A percentile compares a stretch with the other conserved stretches of the same genome.
phyloP scores from a whole-genome alignment of 2,329 filamentous ascomycete genomes.

The Cercospora sp. region DNA sequence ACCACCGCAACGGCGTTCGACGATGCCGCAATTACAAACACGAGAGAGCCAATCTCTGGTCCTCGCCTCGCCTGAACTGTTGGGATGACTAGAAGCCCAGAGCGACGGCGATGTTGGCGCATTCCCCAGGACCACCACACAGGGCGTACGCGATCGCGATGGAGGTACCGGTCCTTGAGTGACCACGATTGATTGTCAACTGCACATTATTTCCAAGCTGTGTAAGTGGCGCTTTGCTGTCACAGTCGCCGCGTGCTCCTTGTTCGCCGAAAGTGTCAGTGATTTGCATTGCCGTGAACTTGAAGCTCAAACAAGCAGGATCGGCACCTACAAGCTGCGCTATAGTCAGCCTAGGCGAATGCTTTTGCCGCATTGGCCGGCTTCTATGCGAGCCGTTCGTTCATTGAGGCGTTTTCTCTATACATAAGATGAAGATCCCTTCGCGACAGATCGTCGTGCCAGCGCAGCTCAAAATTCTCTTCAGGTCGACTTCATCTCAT shows the following conservation, averaged over 20 bases:
- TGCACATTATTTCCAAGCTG: neutral
- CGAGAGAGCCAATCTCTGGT: neutral
- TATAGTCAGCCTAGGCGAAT: slow-evolving; percentile 5
- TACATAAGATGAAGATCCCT: slow-evolving; percentile 11
- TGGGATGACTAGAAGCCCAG: too few relatives aligned
- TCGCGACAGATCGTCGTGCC: neutral
- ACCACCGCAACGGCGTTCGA: neutral
- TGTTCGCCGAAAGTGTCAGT: neutral
- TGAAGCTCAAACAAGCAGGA: slow-evolving; percentile 10
- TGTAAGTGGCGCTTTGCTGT: slow-evolving; percentile 6
- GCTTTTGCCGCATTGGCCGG: slow-evolving; percentile 17
- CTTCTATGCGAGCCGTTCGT: neutral
- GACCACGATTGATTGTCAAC: neutral
- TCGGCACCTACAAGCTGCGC: slow-evolving; percentile 1
- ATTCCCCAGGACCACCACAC: neutral
- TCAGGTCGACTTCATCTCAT: neutral
- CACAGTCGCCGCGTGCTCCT: neutral
- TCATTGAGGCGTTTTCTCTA: neutral
- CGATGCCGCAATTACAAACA: neutral
- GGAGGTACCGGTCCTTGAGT: neutral
- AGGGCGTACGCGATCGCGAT: neutral
- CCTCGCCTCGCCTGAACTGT: too few relatives aligned
- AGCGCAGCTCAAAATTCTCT: neutral
- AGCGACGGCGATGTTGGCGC: neutral
- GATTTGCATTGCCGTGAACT: slow-evolving; percentile 10